Evolutionary conservation across 108 stramenopile species (phyloP).

Genomic region (Nannochloropsis granulata): DNA sequence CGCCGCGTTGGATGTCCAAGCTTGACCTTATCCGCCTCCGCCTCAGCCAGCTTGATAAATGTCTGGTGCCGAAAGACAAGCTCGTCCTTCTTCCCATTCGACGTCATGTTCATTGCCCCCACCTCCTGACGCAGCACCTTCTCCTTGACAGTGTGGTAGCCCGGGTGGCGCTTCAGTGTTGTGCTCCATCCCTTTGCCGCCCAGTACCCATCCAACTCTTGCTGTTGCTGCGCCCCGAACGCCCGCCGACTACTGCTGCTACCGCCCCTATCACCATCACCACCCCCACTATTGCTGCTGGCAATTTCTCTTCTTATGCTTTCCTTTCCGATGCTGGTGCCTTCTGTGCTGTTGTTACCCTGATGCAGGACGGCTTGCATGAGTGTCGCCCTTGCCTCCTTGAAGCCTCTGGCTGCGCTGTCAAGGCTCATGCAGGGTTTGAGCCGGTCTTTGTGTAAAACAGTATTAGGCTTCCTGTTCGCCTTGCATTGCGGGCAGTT

Average conservation of each 20-base stretch:
- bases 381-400: neutral
- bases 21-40: neutral
- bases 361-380: neutral
- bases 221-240: neutral
- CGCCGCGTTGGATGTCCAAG: neutral
- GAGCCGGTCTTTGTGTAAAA: neutral
- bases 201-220: neutral
- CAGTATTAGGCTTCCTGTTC: neutral
- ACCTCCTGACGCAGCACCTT: neutral
- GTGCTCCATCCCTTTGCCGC: neutral
- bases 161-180: neutral
- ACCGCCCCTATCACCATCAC: neutral
- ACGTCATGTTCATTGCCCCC: neutral
- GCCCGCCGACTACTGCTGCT: neutral
- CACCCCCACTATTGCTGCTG: neutral
- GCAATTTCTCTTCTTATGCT: neutral
- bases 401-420: neutral
- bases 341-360: neutral
- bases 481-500: neutral
- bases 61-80: neutral
- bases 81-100: neutral
- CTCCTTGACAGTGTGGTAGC: neutral
- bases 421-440: neutral
- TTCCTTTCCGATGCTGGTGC: neutral
- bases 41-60: neutral